These are phyloP conservation scores for Ormosia emarginata DNA, from an alignment of 306 rosid species.

Conservation along the genomic window DNA sequence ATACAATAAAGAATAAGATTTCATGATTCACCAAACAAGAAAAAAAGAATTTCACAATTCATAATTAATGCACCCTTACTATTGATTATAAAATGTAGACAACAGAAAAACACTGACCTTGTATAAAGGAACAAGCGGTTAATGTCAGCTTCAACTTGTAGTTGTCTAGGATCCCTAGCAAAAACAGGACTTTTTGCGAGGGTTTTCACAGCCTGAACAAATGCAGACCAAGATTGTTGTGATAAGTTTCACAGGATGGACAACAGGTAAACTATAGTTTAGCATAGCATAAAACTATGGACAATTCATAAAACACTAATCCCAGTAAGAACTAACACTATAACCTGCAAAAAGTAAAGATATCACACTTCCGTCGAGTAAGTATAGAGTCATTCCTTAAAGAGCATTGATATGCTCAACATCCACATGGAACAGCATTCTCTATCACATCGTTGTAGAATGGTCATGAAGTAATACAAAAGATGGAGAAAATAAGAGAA, in stretches of 20 bases:
- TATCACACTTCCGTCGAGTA: neutral
- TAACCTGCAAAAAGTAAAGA: neutral
- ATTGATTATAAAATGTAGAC: neutral
- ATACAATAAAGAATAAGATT: neutral
- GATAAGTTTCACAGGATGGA: neutral
- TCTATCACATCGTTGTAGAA: neutral
- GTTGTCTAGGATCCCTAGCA: conserved; percentile 67
- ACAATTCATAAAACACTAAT: neutral
- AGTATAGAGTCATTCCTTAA: neutral
- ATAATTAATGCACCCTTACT: neutral
- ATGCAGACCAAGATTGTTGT: neutral
- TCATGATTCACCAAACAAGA: neutral
- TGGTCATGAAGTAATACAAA: neutral
- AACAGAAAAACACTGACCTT: conserved; percentile 43
- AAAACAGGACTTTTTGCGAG: conserved; percentile 66
- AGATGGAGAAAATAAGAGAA: neutral
- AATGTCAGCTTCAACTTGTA: conserved; percentile 72
- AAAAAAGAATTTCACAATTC: neutral
- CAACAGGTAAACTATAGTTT: neutral
- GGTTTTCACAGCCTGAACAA: conserved; percentile 56
- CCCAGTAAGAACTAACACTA: neutral
- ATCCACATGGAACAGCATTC: neutral
- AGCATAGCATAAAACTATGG: neutral
- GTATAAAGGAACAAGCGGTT: conserved; percentile 82
- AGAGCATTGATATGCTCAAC: neutral